Base-by-base conservation (phyloP, 306 rosid species). In the Cucumis melo region DNA sequence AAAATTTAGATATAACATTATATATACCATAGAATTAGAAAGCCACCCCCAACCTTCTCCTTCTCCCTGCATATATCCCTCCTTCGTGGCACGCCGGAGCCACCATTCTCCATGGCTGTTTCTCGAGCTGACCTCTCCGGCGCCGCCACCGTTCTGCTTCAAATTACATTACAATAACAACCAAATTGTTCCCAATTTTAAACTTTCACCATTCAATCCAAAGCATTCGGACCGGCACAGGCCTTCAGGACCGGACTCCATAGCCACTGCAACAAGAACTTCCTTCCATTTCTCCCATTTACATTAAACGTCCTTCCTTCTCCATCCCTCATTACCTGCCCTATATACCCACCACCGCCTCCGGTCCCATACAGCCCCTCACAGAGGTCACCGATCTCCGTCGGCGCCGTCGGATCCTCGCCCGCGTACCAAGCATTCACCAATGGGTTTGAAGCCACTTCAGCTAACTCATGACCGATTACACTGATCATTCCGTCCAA, bases 391-490 rank as follows among this genome's bases (percentile, higher is more conserved):
- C 93, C 96, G 17, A 93, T 89, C 90, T 93, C 98, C 48, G 97
- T 93, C 46, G 98, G 98, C 6, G 98, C 93, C 17, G 98, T 93
- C 1, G 98, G 98, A 32, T 93, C 98, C 78, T 91, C 97, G 1
- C 98, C 98, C 1, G 98, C 98, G 64, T 93, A 93, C 98, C 97
- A 93, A 5, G 98, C 98, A n/a, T 93, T 93, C 17, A 93, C 88
- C 42, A 88, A 63, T 7, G 91, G 91, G 17, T 88, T 88, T 70
- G 91, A 78, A 6, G 91, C 27, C 4, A 88, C 79, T 84, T 88
- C 91, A 6, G 91, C 91, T 44, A 88, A 65, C 57, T 88, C 91
- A 32, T 88, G 91, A 1, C 73, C 91, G 2, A 88, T 88, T 32
- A 86, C 91, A 10, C 91, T 88, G 73, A 88, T 86, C 91, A 88